phyloP scores from a whole-genome alignment of 106 monocot species.

The Dioscorea alata region DNA sequence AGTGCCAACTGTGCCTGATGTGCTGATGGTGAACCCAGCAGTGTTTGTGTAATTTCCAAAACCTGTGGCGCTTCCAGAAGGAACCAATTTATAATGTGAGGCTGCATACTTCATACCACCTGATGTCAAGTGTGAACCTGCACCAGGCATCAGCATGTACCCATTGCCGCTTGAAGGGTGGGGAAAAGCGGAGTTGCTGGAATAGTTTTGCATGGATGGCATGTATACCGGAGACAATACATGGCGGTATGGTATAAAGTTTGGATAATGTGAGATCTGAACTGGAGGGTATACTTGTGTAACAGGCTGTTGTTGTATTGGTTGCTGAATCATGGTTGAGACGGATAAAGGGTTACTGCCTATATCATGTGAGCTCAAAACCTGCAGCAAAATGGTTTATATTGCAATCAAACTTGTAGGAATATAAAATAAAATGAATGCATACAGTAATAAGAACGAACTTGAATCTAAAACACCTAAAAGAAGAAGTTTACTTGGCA shows the following conservation, averaged over 20 bases:
- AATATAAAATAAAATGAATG: background rate
- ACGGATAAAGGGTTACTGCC: conserved; percentile 26
- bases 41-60: conserved; percentile 65
- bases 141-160: conserved; percentile 72
- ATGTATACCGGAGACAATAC: conserved; percentile 75
- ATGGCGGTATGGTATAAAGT: conserved; percentile 81
- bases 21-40: conserved; percentile 37
- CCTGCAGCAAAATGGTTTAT: conserved; percentile 23
- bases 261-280: conserved; percentile 70
- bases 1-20: conserved; percentile 51
- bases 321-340: conserved; percentile 26
- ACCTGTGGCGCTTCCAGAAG: conserved; percentile 35
- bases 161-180: conserved; percentile 57
- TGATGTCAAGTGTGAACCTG: conserved; percentile 43
- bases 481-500: no score
- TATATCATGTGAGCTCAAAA: conserved; percentile 20
- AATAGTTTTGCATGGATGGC: conserved; percentile 82
- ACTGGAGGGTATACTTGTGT: conserved; percentile 72
- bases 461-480: no score
- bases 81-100: conserved; percentile 70
- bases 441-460: no score
- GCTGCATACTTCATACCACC: conserved; percentile 61
- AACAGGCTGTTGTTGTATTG: conserved; percentile 47
- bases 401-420: background rate
- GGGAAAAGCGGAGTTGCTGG: conserved; percentile 52